Base-by-base conservation (phyloP, 2,329 filamentous ascomycete genomes). In the Diatrype stigma region DNA sequence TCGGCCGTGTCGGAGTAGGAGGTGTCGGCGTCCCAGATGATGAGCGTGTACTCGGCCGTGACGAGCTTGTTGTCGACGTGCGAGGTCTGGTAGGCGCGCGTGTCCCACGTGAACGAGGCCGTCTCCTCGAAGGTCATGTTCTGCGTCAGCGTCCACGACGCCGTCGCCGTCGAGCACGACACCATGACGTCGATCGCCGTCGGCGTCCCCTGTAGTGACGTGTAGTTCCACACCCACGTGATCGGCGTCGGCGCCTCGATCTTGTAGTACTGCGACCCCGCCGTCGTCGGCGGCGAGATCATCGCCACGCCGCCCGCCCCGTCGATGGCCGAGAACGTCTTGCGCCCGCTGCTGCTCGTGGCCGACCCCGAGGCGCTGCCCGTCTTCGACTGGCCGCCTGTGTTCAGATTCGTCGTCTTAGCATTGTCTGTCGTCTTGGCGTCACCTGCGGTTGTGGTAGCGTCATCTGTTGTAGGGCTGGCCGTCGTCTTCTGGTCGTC, bases 221-320 rank as follows among this genome's bases (percentile, higher is more conserved):
- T 86, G 70, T 85, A 86, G 69, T 86, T 86, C 82, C 82, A 87
- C 45, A 69, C 75, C 67, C 80, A 82, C 14, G 81, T 85, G 42
- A 85, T 70, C 42, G 72, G 72, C 61, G 61, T 61, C 11, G 56
- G 55, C 51, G 84, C 76, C 54, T 80, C 78, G 54, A 86, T 81
- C 62, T 81, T 81, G 74, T 80, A 85, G 38, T 83, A 73, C 52
- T 76, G 71, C 10, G 73, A 71, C 23, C 72, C 70, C 11, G 67
- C 63, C 3, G 70, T 73, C 6, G 72, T 66, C 37, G 73, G 69
- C 1, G 83, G 83, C 2, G 73, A 76, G 42, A 79, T 58, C 72
- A 86, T 78, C 45, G 72, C 69, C 35, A 84, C 72, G 48, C 73
- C 70, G 46, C 79, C 83, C 2, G 74, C 70, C 8, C 77, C 72